Evolutionary conservation across 148 eudicot genomes (phyloP).

Genomic region (Polygonum aviculare): DNA sequence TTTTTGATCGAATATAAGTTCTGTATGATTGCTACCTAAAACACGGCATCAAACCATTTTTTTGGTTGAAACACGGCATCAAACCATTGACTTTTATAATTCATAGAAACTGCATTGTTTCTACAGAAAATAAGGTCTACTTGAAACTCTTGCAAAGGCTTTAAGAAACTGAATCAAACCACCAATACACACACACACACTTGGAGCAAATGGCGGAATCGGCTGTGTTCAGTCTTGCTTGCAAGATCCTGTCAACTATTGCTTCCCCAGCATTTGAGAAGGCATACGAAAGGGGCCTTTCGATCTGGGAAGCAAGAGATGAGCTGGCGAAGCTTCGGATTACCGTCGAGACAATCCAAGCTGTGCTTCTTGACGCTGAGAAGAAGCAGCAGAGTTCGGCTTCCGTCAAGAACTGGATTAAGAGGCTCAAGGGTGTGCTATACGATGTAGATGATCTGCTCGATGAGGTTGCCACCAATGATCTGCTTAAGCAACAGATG

Average conservation of each 20-base stretch:
- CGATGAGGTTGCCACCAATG: not conserved
- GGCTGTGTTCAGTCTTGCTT: not conserved
- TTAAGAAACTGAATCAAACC: too few relatives aligned
- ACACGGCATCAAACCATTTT: too few relatives aligned
- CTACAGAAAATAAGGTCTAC: too few relatives aligned
- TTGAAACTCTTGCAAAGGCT: too few relatives aligned
- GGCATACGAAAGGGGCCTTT: not conserved
- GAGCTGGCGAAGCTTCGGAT: constrained; percentile 15
- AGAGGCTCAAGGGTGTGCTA: constrained; percentile 11
- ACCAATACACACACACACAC: too few relatives aligned
- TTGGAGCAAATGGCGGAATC: not conserved
- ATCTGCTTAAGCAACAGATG: not conserved
- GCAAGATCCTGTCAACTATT: not conserved
- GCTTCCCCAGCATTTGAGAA: not conserved
- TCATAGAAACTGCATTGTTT: too few relatives aligned
- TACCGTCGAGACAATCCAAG: constrained; percentile 15
- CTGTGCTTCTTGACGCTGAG: constrained; percentile 24
- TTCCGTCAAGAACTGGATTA: constrained; percentile 12
- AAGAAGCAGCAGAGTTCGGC: constrained; percentile 18
- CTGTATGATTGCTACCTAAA: too few relatives aligned
- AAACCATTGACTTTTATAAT: too few relatives aligned
- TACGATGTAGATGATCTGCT: constrained; percentile 1
- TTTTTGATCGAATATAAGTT: too few relatives aligned
- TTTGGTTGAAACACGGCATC: too few relatives aligned
- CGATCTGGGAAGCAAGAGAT: constrained; percentile 9